phyloP scores from a whole-genome alignment of 768 basidiomycete species.

The Royoungia palumana region DNA sequence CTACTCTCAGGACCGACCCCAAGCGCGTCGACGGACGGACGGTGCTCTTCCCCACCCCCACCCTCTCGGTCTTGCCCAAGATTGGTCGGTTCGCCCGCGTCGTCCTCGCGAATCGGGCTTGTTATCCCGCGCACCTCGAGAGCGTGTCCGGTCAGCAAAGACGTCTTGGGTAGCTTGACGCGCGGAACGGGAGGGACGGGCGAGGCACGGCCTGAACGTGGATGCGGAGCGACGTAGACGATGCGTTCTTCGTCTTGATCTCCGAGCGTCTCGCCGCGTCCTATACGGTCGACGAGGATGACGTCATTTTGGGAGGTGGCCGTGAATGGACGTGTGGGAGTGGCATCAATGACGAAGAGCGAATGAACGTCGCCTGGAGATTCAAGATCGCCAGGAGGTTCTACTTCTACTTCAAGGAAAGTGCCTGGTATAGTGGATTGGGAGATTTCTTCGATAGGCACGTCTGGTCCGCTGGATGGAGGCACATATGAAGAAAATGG shows the following conservation, averaged over 20 bases:
- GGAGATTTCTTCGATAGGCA: no score
- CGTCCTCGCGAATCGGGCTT: conserved; percentile 11
- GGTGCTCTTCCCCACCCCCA: conserved; percentile 3
- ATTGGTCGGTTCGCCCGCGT: background rate
- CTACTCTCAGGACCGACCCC: conserved; percentile 24
- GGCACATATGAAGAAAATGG: background rate
- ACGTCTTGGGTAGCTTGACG: conserved; percentile 19
- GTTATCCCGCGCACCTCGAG: background rate
- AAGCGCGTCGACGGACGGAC: conserved; percentile 28
- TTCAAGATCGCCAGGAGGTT: no score
- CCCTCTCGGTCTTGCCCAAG: background rate
- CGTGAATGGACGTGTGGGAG: conserved; percentile 20
- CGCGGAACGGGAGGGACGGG: conserved; percentile 13
- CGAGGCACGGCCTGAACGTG: conserved; percentile 35
- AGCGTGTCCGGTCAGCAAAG: conserved; percentile 23
- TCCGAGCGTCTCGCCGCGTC: conserved; percentile 13
- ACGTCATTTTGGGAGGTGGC: conserved; percentile 17
- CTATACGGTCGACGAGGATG: conserved; percentile 22
- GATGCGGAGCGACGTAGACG: conserved; percentile 76
- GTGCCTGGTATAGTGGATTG: no score
- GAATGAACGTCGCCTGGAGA: background rate
- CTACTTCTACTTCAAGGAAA: no score
- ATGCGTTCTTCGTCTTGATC: conserved; percentile 49
- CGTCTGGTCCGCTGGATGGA: no score
- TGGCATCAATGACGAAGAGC: conserved; percentile 40